phyloP scores from a whole-genome alignment of 2,329 filamentous ascomycete genomes.

The Penicillium griseofulvum region DNA sequence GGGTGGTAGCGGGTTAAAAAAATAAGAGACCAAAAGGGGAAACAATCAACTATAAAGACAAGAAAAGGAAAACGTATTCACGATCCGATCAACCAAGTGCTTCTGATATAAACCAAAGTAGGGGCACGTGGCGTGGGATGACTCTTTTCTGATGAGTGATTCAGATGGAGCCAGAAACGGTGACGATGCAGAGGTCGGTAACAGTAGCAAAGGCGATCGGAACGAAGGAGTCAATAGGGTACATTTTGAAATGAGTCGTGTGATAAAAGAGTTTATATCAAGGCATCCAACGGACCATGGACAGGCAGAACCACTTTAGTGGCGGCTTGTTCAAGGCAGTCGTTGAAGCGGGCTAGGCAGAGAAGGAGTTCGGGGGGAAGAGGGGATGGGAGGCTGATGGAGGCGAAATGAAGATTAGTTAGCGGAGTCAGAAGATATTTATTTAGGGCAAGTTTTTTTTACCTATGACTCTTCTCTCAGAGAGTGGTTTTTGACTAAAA shows the following conservation, averaged over 20 bases:
- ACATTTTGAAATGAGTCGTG: constrained; percentile 37
- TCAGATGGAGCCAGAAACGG: constrained; percentile 26
- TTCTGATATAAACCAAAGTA: constrained; percentile 19
- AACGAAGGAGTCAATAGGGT: constrained; percentile 36
- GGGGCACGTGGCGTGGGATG: constrained; percentile 14
- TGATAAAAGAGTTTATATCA: constrained; percentile 21
- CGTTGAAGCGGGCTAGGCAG: constrained; percentile 17
- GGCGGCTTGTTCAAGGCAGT: constrained; percentile 31
- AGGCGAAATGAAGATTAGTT: constrained; percentile 2
- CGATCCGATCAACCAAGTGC: constrained; percentile 25
- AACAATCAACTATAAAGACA: constrained; percentile 10
- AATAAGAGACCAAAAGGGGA: constrained; percentile 5
- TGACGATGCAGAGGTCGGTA: constrained; percentile 33
- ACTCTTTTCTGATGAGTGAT: constrained; percentile 13
- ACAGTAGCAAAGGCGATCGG: constrained; percentile 40
- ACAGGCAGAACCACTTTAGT: constrained; percentile 33
- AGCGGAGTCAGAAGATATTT: constrained; percentile 11
- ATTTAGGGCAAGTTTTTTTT: constrained; percentile 8
- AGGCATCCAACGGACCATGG: constrained; percentile 31
- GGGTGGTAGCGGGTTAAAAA: background rate
- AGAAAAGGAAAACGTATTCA: constrained; percentile 13
- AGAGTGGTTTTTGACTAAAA: constrained; percentile 10
- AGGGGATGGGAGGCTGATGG: background rate
- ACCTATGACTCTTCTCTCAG: constrained; percentile 16
- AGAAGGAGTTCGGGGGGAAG: background rate